Base-by-base conservation (phyloP, 2,329 filamentous ascomycete genomes). In the Fusarium domesticum region DNA sequence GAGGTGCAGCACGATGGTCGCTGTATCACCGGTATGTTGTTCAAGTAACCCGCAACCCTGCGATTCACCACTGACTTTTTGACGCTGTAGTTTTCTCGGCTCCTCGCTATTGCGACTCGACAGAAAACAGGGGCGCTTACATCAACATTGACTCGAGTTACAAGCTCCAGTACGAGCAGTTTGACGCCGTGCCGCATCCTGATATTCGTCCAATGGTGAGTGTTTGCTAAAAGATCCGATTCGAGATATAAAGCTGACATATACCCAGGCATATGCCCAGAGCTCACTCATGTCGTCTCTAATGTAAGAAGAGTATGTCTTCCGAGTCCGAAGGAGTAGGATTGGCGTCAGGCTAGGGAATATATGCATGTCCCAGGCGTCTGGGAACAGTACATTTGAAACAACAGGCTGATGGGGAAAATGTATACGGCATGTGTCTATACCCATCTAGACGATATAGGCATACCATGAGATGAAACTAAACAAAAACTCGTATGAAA, bases 101-200 rank as follows among this genome's bases (percentile, higher is more conserved):
- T 18, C 93, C 93, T 31, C 95, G 84, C 69, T 98, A 98, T 69
- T 98, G 93, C 70, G 93, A 98, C 66, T 89, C 89, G 59, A 97
- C 93, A 1, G 92, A 96, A 73, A 98, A 98, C 72, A 93, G 91
- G 73, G 93, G 93, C 53, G 93, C 93, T 15, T 98, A 95, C 69
- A 98, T 98, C 79, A 97, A 98, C 70, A 86, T 98, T 54, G 87
- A 88, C 23, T 80, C 88, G 14, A 88, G 96, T 51, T 89, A 95
- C 66, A 95, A 96, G 76, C 84, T 97, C 59, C 75, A 89, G 30
- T 98, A 88, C 71, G 81, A 93, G 66, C 85, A 96, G 65, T 98
- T 98, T 58, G 91, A 97, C 59, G 93, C 93, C 6, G 93, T 98
- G 42, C 91, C 91, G 50, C 93, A 98, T 74, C 93, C 93, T 11